Evolutionary conservation across 2,329 filamentous ascomycete species (phyloP), one percentile per base, ranked within the genome.

Genomic region (Diaporthe ilicicola): DNA sequence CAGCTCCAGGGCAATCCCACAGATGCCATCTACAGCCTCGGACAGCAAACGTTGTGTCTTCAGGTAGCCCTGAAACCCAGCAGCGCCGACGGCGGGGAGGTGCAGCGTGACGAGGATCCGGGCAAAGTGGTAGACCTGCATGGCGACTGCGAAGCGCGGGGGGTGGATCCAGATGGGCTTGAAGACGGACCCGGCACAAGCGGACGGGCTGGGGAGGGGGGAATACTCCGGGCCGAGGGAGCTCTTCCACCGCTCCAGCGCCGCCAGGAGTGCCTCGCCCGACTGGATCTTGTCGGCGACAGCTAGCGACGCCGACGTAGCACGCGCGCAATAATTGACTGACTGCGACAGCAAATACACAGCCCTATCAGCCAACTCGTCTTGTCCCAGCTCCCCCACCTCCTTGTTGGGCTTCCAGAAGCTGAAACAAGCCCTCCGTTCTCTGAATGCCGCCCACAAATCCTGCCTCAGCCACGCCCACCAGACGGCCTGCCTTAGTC

Each of bases 381-480:
- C 81, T 1, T 83, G 79, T 13, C 78, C 82, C 70, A 89, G 81
- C 2, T 81, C 79, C 37, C 80, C 77, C 51, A 85, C 81, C 2
- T 81, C 79, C 70, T 82, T 84, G 5, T 81, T 83, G 0, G 87
- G 86, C 48, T 46, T 82, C 87, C 88, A 91, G 61, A 90, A 89
- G 42, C 84, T 90, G 72, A 90, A 84, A 2, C 85, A 85, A 9
- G 85, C 82, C 5, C 90, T 81, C 27, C 83, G 82, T 75, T 91
- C 89, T 0, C 88, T 83, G 73, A 91, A 90, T 0, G 89, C 89
- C 2, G 88, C 89, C 89, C 89, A 91, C 0, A 89, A 84, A 75
- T 92, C 90, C 75, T 92, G 90, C n/a, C 88, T 82, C 4, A 91
- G 79, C 90, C 89, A 92, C 0, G 86, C 85, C 89, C 90, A 92